These are phyloP conservation scores for Hortiboletus flavorubellus DNA, from an alignment of 768 basidiomycete genomes.

Conservation along the genomic window DNA sequence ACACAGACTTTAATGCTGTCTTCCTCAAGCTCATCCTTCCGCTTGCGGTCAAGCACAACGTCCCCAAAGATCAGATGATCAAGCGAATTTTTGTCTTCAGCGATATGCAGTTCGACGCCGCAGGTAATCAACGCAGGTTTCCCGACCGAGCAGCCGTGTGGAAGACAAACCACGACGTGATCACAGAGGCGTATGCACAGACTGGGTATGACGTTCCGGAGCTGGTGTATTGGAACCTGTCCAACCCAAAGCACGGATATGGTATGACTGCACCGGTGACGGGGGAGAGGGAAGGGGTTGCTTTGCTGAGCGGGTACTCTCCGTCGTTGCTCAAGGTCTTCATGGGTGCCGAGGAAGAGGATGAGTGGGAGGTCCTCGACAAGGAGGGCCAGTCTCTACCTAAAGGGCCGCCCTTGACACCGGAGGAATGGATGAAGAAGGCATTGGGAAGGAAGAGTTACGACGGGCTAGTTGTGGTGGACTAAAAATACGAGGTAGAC, in stretches of 20 bases:
- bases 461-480: constrained; percentile 38
- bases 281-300: constrained; percentile 56
- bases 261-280: constrained; percentile 45
- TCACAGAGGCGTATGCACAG: constrained; percentile 50
- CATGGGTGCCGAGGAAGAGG: constrained; percentile 49
- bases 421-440: constrained; percentile 45
- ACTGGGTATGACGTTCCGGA: constrained; percentile 73
- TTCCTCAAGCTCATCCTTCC: constrained; percentile 63
- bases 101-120: constrained; percentile 72
- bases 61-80: constrained; percentile 71
- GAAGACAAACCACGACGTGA: constrained; percentile 61
- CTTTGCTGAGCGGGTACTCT: constrained; percentile 68
- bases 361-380: constrained; percentile 37
- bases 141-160: constrained; percentile 31
- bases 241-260: constrained; percentile 13
- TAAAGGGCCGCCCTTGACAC: constrained; percentile 36
- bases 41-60: constrained; percentile 50
- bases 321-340: constrained; percentile 70
- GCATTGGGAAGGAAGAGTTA: constrained; percentile 48
- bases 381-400: constrained; percentile 20
- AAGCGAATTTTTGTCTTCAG: constrained; percentile 73
- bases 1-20: constrained; percentile 60
- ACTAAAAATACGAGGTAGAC: constrained; percentile 2
- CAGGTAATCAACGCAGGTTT: background rate
- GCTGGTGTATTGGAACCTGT: constrained; percentile 71